These are phyloP conservation scores for Nannizzia gypsea DNA, from an alignment of 2,329 filamentous ascomycete genomes.

Conservation along the genomic window DNA sequence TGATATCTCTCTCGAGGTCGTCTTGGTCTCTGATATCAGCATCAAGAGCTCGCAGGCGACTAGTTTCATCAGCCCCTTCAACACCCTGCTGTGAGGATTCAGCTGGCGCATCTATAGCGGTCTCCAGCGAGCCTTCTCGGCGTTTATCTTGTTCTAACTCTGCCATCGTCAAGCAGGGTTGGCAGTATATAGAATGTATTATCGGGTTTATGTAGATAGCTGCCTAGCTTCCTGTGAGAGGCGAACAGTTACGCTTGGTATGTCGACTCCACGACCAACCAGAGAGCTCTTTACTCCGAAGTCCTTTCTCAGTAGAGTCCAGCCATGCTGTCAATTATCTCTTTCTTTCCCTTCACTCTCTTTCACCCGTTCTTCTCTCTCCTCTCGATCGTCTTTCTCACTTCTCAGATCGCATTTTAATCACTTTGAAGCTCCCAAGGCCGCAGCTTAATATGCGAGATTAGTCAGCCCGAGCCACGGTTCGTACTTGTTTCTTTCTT, in stretches of 20 bases:
- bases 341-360: neutral
- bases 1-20: constrained; percentile 80
- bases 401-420: neutral
- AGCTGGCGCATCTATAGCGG: neutral
- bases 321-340: neutral
- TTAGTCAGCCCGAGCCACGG: neutral
- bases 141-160: neutral
- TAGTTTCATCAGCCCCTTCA: constrained; percentile 41
- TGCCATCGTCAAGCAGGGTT: neutral
- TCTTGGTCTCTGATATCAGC: constrained; percentile 70
- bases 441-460: neutral
- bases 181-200: neutral
- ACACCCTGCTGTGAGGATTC: neutral
- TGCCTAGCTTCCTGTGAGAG: neutral
- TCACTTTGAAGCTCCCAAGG: neutral
- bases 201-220: neutral
- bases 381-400: neutral
- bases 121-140: neutral
- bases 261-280: neutral
- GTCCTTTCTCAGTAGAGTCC: neutral
- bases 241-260: neutral
- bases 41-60: constrained; percentile 50
- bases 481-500: neutral
- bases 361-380: neutral
- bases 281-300: neutral